phyloP scores from a whole-genome alignment of 2,329 filamentous ascomycete genomes.

The Cladophialophora bantiana region DNA sequence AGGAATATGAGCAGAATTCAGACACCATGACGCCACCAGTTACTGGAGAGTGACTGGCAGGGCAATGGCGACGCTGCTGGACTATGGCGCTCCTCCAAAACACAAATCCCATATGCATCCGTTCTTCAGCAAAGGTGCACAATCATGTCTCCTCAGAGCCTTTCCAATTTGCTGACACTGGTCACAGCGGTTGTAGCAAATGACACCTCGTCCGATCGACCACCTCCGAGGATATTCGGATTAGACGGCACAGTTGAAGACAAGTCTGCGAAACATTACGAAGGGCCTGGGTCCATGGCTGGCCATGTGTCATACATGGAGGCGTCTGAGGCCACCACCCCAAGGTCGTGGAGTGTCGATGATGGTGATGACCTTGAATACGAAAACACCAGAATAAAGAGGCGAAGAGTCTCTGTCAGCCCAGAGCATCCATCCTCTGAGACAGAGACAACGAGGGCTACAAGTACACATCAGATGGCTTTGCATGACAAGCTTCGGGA shows the following conservation, averaged over 20 bases:
- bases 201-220: neutral
- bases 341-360: neutral
- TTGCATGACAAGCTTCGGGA: conserved; percentile 28
- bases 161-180: conserved; percentile 7
- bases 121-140: conserved; percentile 45
- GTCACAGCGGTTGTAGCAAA: conserved; percentile 5
- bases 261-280: neutral
- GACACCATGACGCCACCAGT: neutral
- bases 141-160: conserved; percentile 16
- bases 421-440: neutral
- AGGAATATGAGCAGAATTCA: neutral
- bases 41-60: neutral
- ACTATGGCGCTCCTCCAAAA: conserved; percentile 27
- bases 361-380: conserved; percentile 20
- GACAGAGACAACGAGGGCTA: neutral
- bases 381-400: conserved; percentile 33
- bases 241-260: conserved; percentile 22
- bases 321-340: neutral
- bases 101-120: conserved; percentile 33
- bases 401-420: conserved; percentile 29
- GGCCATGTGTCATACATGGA: neutral
- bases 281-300: neutral
- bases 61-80: conserved; percentile 34
- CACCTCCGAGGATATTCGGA: neutral
- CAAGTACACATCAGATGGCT: conserved; percentile 6